These are phyloP conservation scores for Claviceps maximensis DNA, from an alignment of 2,329 filamentous ascomycete genomes.

Conservation along the genomic window DNA sequence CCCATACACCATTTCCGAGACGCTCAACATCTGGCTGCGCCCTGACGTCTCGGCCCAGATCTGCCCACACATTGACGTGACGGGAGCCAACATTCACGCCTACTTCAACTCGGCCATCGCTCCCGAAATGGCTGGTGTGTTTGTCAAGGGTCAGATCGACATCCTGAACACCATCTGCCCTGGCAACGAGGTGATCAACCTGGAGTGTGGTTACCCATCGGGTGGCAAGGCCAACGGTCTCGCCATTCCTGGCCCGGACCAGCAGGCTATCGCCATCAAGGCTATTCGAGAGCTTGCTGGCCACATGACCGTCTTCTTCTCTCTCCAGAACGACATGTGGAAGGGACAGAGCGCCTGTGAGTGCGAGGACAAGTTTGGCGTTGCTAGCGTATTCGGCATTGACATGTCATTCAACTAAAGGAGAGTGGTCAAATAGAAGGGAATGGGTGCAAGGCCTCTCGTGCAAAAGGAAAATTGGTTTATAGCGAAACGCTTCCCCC, in stretches of 20 bases:
- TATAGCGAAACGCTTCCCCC: no score
- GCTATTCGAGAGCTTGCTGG: conserved; percentile 56
- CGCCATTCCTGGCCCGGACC: conserved; percentile 50
- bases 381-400: conserved; percentile 8
- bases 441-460: no score
- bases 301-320: conserved; percentile 66
- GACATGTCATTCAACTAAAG: background rate
- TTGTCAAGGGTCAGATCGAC: conserved; percentile 60
- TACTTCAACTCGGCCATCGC: conserved; percentile 71
- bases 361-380: conserved; percentile 76
- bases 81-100: conserved; percentile 79
- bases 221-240: conserved; percentile 54
- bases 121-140: conserved; percentile 56
- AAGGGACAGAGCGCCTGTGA: conserved; percentile 55
- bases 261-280: conserved; percentile 62
- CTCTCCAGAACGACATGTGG: conserved; percentile 67
- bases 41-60: conserved; percentile 42
- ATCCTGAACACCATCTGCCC: conserved; percentile 58
- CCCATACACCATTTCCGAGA: conserved; percentile 73
- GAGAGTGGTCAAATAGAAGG: no score
- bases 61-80: conserved; percentile 63
- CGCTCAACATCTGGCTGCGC: conserved; percentile 64
- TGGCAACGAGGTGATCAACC: conserved; percentile 60
- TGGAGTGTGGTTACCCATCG: conserved; percentile 86
- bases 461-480: no score